Evolutionary conservation across 2,329 filamentous ascomycete species (phyloP).

Genomic region (Botrytis deweyae): DNA sequence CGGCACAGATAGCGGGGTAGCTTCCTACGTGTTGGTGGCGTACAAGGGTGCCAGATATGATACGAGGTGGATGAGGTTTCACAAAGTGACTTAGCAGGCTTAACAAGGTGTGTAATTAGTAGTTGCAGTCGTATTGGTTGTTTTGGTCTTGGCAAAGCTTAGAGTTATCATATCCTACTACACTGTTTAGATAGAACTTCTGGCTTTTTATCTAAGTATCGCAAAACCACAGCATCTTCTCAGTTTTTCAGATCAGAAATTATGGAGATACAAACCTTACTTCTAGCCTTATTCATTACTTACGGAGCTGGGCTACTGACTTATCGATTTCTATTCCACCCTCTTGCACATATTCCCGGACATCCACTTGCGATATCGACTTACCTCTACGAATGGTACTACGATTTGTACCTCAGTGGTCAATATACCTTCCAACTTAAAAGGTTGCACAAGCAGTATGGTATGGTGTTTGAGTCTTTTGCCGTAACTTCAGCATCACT

Average conservation of each 20-base stretch:
- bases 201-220: neutral
- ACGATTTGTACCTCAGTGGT: conserved; percentile 44
- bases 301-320: neutral
- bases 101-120: neutral
- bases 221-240: neutral
- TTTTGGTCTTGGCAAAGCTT: too few relatives aligned
- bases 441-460: conserved; percentile 45
- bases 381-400: conserved; percentile 37
- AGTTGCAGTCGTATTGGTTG: neutral
- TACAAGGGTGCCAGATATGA: neutral
- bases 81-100: neutral
- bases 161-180: too few relatives aligned
- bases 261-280: neutral
- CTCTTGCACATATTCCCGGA: neutral
- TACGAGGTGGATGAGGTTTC: neutral
- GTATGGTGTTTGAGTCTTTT: conserved; percentile 25
- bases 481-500: neutral
- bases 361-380: neutral
- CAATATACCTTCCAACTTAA: conserved; percentile 46
- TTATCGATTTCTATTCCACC: conserved; percentile 14
- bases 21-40: neutral
- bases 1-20: neutral
- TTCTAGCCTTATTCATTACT: neutral
- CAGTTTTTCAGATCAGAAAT: neutral
- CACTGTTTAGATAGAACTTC: neutral